Evolutionary conservation across 1,284 basidiomycete species (phyloP), one percentile per base, ranked within the genome.

Genomic region (Ceratobasidium sp.): DNA sequence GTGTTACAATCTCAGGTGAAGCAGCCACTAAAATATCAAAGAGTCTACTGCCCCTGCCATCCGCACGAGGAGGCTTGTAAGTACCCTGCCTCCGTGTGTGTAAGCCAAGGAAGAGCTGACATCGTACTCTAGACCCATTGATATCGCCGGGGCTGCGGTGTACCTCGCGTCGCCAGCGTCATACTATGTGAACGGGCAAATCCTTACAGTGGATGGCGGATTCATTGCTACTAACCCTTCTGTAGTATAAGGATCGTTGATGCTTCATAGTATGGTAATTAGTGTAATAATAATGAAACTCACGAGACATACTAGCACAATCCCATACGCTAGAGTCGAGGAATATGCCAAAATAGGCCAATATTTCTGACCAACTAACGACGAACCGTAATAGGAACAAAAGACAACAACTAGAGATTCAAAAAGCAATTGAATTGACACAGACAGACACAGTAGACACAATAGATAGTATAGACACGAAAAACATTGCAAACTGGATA

Each of bases 201-300:
- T 93, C 78, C 85, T 94, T 54, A 82, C 89, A 22, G 86, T 93
- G 47, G 92, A 94, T 79, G 93, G 92, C 36, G 91, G 92, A 1
- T 92, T 87, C 80, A 77, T 88, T 2, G 86, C 89, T n/a, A 90
- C 93, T 36, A 94, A 94, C 79, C 92, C 93, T 24, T 71, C 67
- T n/a, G 41, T 64, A 29, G 59, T 75, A 14, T 73, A 27, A 63
- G 4, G 19, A 53, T 24, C 54, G 11, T 11, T 11, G 11, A 11
- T 41, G 36, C 36, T 41, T 41, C 11, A 41, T 4, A 41, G 36
- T 41, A 41, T 41, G 36, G 36, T 41, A 41, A 11, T 11, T 41
- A 41, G 36, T 41, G 36, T 41, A 41, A 41, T 41, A 5, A 41
- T 41, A 41, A 41, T 41, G 6, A 41, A 41, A 11, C 11, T 41